A percentile compares a stretch with the other conserved stretches of the same genome.
Conservation (phyloP, 2,329 filamentous ascomycete species). For the Truncatella angustata region DNA sequence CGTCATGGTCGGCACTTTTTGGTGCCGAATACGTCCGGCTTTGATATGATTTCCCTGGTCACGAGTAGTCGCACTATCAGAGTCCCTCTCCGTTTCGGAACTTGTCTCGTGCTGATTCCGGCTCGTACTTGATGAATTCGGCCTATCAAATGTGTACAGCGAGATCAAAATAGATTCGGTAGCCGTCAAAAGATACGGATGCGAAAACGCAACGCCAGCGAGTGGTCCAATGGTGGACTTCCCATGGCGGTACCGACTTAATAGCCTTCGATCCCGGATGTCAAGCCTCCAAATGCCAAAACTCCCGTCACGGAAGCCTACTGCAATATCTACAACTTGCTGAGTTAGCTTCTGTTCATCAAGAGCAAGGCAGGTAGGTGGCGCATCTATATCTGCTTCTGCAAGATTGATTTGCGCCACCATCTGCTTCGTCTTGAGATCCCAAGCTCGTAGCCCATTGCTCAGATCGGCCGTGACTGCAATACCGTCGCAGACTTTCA, state of each 20-base stretch:
- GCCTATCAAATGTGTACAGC: slow-evolving; percentile 64
- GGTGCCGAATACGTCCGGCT: neutral
- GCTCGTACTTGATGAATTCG: slow-evolving; percentile 9
- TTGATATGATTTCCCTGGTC: slow-evolving; percentile 8
- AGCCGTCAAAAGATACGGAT: slow-evolving; percentile 77
- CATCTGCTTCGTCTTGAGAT: slow-evolving; percentile 60
- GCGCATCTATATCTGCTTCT: slow-evolving; percentile 18
- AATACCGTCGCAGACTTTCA: slow-evolving; percentile 73
- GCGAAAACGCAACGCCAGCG: slow-evolving; percentile 67
- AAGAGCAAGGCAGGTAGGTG: slow-evolving; percentile 65
- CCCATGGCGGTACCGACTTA: slow-evolving; percentile 55
- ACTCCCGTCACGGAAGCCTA: slow-evolving; percentile 71
- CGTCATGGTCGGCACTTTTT: neutral
- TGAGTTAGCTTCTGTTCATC: slow-evolving; percentile 48
- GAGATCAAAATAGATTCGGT: slow-evolving; percentile 72
- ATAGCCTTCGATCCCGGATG: slow-evolving; percentile 40
- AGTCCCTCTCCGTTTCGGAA: slow-evolving; percentile 6
- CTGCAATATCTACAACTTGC: slow-evolving; percentile 54
- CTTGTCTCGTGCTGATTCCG: neutral
- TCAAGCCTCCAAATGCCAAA: slow-evolving; percentile 69
- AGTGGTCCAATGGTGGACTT: slow-evolving; percentile 64
- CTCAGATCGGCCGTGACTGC: slow-evolving; percentile 72
- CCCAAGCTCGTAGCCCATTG: slow-evolving; percentile 77
- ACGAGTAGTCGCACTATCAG: slow-evolving; percentile 4
- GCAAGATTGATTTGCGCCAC: slow-evolving; percentile 49